Conservation (phyloP, 768 basidiomycete species). For the Amanita muscaria region DNA sequence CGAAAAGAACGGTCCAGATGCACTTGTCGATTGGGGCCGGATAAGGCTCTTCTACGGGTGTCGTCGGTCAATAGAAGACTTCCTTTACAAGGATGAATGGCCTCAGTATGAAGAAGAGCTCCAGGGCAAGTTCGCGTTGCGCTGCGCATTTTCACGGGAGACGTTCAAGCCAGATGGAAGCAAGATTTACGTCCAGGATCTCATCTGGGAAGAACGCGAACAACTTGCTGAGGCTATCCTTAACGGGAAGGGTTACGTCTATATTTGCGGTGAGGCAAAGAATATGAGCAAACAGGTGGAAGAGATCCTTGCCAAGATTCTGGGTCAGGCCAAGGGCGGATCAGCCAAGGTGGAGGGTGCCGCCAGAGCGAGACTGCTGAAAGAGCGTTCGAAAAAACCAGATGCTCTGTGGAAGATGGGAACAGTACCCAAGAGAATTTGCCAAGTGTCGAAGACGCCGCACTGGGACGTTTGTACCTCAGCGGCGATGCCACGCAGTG, state of each 20-base stretch:
- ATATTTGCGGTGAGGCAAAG: slow-evolving; percentile 96
- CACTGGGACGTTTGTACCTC: too few species aligned
- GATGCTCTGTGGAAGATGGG: slow-evolving; percentile 97
- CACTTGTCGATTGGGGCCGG: slow-evolving; percentile 89
- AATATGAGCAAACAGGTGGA: slow-evolving; percentile 95
- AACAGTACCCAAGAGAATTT: slow-evolving; percentile 86
- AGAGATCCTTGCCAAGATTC: slow-evolving; percentile 70
- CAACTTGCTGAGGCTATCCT: slow-evolving; percentile 82
- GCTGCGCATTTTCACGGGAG: slow-evolving; percentile 86
- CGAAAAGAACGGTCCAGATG: slow-evolving; percentile 92
- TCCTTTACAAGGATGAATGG: slow-evolving; percentile 95
- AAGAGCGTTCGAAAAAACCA: slow-evolving; percentile 86
- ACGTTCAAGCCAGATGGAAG: slow-evolving; percentile 83
- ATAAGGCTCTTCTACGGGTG: slow-evolving; percentile 97
- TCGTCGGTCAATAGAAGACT: slow-evolving; percentile 82
- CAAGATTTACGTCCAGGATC: slow-evolving; percentile 99
- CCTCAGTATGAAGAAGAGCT: slow-evolving; percentile 78
- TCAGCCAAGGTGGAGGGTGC: slow-evolving; percentile 78
- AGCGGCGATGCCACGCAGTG: too few species aligned
- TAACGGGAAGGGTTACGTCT: slow-evolving; percentile 93
- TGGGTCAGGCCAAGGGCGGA: slow-evolving; percentile 93
- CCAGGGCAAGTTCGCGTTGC: slow-evolving; percentile 84
- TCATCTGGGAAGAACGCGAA: slow-evolving; percentile 82
- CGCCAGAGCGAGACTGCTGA: slow-evolving; percentile 89
- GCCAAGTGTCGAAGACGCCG: slow-evolving; percentile 93